Base-by-base conservation (phyloP, 176 grass and related monocot species). In the Calamus simplicifolius region DNA sequence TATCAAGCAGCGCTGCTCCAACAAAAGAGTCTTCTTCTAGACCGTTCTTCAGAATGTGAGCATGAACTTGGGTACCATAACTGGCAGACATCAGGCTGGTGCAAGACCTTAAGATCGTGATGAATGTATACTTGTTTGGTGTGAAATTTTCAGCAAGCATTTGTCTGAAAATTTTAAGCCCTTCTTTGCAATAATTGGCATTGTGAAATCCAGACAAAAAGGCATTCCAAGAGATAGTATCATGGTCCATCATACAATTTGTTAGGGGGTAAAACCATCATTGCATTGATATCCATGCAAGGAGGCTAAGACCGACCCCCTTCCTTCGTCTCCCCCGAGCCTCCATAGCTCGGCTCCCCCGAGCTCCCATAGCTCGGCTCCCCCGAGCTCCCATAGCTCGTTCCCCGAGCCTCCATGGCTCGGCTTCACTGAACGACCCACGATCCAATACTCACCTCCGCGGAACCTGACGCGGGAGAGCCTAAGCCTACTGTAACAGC, bases 181-280 rank as follows among this genome's bases (percentile, higher is more conserved):
- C 73, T 53, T 80, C 4, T 19, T 88, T 72, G 58, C 64, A 63
- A 18, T 19, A 73, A 49, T 54, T 58, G 75, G 54, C 69, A 38
- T 58, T 67, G 69, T 74, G 75, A 73, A 83, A 77, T 63, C 73
- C 69, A 28, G 64, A 80, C 27, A 77, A 55, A 77, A 77, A 51
- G 48, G 50, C 76, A 59, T 74, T 88, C 69, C 80, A 83, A 23
- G 80, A 84, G 59, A 74, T 35, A 66, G 38, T 69, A 31, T 77
- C 77, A 70, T 54, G 67, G 18, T 54, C 56, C 35, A 58, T 10
- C 50, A 74, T 70, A 58, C 71, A 18, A 26, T 80, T n/a, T n/a
- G n/a, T n/a, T n/a, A n/a, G n/a, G n/a, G n/a, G n/a, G n/a, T n/a
- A n/a, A n/a, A n/a, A n/a, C n/a, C n/a, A n/a, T n/a, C n/a, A n/a